Evolutionary conservation across 257 asterid genomes (phyloP).

Genomic region (Parsonsia alboflavescens): DNA sequence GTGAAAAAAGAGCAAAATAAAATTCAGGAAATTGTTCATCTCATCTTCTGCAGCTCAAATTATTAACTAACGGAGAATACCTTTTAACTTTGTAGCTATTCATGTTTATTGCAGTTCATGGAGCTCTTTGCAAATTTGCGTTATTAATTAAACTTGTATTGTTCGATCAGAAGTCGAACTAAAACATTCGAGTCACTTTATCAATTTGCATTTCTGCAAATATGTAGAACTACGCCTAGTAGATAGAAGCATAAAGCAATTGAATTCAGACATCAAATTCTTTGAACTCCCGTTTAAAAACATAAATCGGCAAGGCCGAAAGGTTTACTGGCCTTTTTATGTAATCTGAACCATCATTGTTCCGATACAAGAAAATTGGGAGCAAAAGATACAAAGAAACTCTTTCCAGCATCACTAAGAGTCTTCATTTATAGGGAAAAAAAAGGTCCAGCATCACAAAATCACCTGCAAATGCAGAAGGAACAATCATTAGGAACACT

Average conservation of each 20-base stretch:
- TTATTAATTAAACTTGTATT: not conserved
- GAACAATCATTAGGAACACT: not conserved
- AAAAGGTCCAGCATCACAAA: not conserved
- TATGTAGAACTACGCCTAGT: not conserved
- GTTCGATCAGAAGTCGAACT: not conserved
- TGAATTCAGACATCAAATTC: not conserved
- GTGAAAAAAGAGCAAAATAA: too few species aligned
- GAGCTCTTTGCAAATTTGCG: not conserved
- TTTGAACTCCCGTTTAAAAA: not conserved
- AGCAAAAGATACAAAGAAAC: not conserved
- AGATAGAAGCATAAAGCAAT: not conserved
- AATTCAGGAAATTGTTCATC: too few species aligned
- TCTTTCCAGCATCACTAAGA: not conserved
- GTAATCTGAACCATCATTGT: slow-evolving; percentile 3
- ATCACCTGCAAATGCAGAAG: slow-evolving; percentile 15
- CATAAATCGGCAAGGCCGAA: slow-evolving; percentile 1
- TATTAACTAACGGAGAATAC: too few species aligned
- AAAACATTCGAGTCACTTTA: not conserved
- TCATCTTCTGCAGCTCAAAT: too few species aligned
- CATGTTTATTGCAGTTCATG: not conserved
- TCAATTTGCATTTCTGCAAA: not conserved
- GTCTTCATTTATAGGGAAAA: not conserved
- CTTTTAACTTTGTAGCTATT: not conserved
- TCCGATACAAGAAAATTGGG: slow-evolving; percentile 6
- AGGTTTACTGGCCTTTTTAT: slow-evolving; percentile 11